Evolutionary conservation across 495 filamentous ascomycete species (phyloP), one percentile per base, ranked within the genome.

Genomic region (Penicillium waksmanii): DNA sequence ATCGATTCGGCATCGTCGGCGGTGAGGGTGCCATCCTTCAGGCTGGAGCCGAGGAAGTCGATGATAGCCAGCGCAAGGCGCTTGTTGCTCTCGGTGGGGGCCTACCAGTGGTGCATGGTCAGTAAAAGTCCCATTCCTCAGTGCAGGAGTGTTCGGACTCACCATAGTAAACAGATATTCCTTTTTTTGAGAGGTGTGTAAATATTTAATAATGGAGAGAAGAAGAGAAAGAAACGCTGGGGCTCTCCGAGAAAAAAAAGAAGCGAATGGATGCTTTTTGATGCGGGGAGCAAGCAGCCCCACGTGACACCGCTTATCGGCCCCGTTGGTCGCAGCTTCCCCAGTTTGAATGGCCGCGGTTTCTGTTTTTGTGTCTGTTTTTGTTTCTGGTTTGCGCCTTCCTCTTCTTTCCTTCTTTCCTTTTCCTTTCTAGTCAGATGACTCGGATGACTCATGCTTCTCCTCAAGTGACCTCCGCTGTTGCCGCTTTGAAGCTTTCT

Each of bases 61-160:
- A 96, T 89, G 74, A 98, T 93, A 66, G 96, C 92, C 71, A 98
- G 90, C 67, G 95, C 96, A 57, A 98, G 87, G 76, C 93, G 91
- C 82, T 98, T 96, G 78, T 97, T 96, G 59, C 92, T 87, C 62
- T 90, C 89, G 58, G 76, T 81, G 11, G 81, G 82, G 57, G 80
- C 75, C 78, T 80, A 61, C 10, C n/a, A 47, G n/a, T 3, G 49
- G n/a, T 15, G 13, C 34, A 15, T 9, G 1, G 55, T 72, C n/a
- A 68, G 65, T 33, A 50, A 23, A 23, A 23, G 19, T 25, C 10
- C 3, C 46, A 48, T 9, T 17, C 42, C 15, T 17, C 17, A 44
- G n/a, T n/a, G 17, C 15, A 13, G n/a, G 5, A 3, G 17, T 17
- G 8, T 19, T 12, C 4, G 0, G 15, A 15, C 27, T 27, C 47